Percentiles rank a stretch among this genome's conserved stretches.
Conservation (phyloP, 352 stramenopile genomes). For the Globisporangium rhizosaccharum region DNA sequence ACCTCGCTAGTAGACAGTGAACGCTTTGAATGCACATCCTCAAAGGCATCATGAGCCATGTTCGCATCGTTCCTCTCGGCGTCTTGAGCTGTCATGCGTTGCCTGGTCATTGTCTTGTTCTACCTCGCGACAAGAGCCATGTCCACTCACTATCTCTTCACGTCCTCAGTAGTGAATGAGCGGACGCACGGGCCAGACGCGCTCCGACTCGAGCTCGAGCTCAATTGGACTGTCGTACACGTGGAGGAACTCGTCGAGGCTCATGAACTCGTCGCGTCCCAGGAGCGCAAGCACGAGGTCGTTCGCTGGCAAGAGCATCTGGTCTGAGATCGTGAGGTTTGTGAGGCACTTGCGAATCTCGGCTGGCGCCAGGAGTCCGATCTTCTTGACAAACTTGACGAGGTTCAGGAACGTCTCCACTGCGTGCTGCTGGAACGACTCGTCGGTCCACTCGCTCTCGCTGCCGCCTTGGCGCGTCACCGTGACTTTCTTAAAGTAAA, state of each 20-base stretch:
- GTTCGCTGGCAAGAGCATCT: slow-evolving; percentile 49
- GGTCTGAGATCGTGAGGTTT: slow-evolving; percentile 57
- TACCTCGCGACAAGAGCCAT: not conserved
- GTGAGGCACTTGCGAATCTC: slow-evolving; percentile 58
- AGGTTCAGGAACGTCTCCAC: slow-evolving; percentile 51
- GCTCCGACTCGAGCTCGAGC: slow-evolving; percentile 60
- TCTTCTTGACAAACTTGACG: slow-evolving; percentile 58
- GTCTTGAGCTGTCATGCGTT: not conserved
- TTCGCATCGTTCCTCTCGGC: too few species aligned
- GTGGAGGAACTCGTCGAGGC: slow-evolving; percentile 44
- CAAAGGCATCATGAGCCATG: too few species aligned
- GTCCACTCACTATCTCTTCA: not conserved
- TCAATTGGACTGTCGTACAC: slow-evolving; percentile 35
- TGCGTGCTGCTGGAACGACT: slow-evolving; percentile 30
- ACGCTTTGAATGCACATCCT: too few species aligned
- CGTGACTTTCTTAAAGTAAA: slow-evolving; percentile 64
- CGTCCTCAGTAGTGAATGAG: slow-evolving; percentile 52
- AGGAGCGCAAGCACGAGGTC: slow-evolving; percentile 54
- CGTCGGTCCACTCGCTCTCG: slow-evolving; percentile 37
- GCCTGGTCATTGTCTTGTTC: not conserved
- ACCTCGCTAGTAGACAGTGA: too few species aligned
- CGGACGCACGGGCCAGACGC: slow-evolving; percentile 68
- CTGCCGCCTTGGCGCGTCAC: slow-evolving; percentile 15
- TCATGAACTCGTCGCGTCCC: slow-evolving; percentile 56
- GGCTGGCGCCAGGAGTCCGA: slow-evolving; percentile 36